A percentile compares a stretch with the other conserved stretches of the same genome.
These are phyloP conservation scores for Tilletia indica DNA, from an alignment of 1,284 basidiomycete species.

Conservation along the genomic window DNA sequence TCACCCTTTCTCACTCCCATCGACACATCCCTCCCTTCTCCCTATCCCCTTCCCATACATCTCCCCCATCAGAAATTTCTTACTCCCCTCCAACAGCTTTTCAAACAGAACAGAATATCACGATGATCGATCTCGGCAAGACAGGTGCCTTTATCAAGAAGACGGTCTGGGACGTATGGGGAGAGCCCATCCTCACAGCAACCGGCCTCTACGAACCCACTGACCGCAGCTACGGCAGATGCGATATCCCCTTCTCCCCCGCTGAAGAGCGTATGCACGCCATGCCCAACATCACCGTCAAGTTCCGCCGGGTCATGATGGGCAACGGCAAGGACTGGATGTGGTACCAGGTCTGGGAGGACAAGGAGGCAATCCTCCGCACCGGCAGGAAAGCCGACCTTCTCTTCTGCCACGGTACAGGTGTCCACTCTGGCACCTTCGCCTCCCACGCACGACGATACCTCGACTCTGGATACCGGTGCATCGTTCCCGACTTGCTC, in stretches of 20 bases:
- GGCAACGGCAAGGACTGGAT: constrained; percentile 50
- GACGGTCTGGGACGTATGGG: constrained; percentile 44
- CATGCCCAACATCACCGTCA: constrained; percentile 44
- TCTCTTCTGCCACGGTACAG: constrained; percentile 51
- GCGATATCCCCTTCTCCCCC: constrained; percentile 42
- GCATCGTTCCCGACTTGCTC: constrained; percentile 49
- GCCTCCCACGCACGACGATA: constrained; percentile 50
- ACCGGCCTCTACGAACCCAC: constrained; percentile 35
- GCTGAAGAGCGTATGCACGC: constrained; percentile 52
- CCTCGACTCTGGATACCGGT: constrained; percentile 48
- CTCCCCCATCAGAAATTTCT: background rate
- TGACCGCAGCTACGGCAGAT: constrained; percentile 45
- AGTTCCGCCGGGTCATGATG: constrained; percentile 45
- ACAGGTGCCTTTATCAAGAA: constrained; percentile 19
- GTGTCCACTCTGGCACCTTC: constrained; percentile 52
- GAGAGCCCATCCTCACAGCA: constrained; percentile 33
- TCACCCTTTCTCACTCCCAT: background rate
- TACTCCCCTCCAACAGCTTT: background rate
- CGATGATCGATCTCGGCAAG: constrained; percentile 17
- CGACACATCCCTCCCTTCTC: background rate
- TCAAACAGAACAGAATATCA: background rate
- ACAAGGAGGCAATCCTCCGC: constrained; percentile 32
- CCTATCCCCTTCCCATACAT: background rate
- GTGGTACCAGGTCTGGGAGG: constrained; percentile 54
- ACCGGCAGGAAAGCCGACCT: constrained; percentile 47